Percentiles rank a stretch among this genome's conserved stretches.
These are phyloP conservation scores for Yueomyces sinensis DNA, from an alignment of 805 yeast species.

Conservation along the genomic window DNA sequence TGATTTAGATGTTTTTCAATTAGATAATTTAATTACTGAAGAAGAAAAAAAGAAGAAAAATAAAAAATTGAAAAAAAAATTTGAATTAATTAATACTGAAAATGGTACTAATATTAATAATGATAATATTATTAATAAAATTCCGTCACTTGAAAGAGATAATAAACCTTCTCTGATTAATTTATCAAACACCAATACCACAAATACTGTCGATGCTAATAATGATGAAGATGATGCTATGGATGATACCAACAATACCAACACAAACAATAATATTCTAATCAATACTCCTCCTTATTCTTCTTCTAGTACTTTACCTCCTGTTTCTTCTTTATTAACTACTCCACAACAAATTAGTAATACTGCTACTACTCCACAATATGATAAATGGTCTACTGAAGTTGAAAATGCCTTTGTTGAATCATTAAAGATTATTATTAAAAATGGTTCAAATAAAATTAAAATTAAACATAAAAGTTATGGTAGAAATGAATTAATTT, in stretches of 20 bases:
- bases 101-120: not conserved
- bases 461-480: slow-evolving; percentile 74
- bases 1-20: not conserved
- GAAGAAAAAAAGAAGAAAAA: not conserved
- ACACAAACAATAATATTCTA: no score
- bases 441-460: slow-evolving; percentile 76
- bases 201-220: not conserved
- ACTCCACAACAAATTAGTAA: not conserved
- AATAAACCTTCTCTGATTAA: not conserved
- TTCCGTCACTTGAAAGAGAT: no score
- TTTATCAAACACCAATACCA: not conserved
- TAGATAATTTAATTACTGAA: not conserved
- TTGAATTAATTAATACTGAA: no score
- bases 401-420: slow-evolving; percentile 86
- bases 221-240: no score
- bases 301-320: not conserved
- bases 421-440: slow-evolving; percentile 73
- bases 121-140: no score
- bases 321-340: not conserved
- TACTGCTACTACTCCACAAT: not conserved
- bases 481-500: slow-evolving; percentile 90
- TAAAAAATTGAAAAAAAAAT: not conserved
- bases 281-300: no score
- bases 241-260: no score
- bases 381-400: slow-evolving; percentile 67